phyloP scores from a whole-genome alignment of 805 yeast genomes.

The Yamadazyma ubonensis region DNA sequence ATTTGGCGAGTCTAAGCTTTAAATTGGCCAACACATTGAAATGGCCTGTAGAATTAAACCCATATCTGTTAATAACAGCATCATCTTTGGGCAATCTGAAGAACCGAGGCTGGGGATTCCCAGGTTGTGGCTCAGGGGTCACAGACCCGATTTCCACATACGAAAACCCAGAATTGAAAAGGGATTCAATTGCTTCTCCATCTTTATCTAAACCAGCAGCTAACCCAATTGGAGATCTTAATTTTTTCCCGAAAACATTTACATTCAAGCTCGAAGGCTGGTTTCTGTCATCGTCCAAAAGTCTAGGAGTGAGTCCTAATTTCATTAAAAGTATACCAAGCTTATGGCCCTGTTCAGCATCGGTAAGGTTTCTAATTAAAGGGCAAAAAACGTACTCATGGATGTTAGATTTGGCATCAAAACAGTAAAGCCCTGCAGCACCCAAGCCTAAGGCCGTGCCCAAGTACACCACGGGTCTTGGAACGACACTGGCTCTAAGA shows the following conservation, averaged over 20 bases:
- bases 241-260: slow-evolving; percentile 60
- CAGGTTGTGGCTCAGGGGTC: slow-evolving; percentile 91
- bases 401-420: slow-evolving; percentile 76
- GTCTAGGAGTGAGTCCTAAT: slow-evolving; percentile 63
- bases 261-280: slow-evolving; percentile 48
- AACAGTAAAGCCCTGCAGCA: neutral
- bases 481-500: slow-evolving; percentile 5
- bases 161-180: slow-evolving; percentile 77
- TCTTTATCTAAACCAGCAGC: slow-evolving; percentile 97
- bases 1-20: slow-evolving; percentile 56
- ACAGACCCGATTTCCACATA: slow-evolving; percentile 92
- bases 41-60: slow-evolving; percentile 92
- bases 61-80: slow-evolving; percentile 92
- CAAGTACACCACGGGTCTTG: neutral
- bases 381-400: slow-evolving; percentile 86
- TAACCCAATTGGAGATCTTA: slow-evolving; percentile 81
- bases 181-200: slow-evolving; percentile 84
- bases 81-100: slow-evolving; percentile 81
- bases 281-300: slow-evolving; percentile 54
- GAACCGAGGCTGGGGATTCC: slow-evolving; percentile 91
- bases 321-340: slow-evolving; percentile 71
- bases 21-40: slow-evolving; percentile 67
- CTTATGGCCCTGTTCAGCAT: slow-evolving; percentile 84
- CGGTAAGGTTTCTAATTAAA: slow-evolving; percentile 60
- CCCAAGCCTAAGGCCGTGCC: slow-evolving; percentile 4